These are phyloP conservation scores for Agaricus sinodeliciosus DNA, from an alignment of 768 basidiomycete species.

Conservation along the genomic window DNA sequence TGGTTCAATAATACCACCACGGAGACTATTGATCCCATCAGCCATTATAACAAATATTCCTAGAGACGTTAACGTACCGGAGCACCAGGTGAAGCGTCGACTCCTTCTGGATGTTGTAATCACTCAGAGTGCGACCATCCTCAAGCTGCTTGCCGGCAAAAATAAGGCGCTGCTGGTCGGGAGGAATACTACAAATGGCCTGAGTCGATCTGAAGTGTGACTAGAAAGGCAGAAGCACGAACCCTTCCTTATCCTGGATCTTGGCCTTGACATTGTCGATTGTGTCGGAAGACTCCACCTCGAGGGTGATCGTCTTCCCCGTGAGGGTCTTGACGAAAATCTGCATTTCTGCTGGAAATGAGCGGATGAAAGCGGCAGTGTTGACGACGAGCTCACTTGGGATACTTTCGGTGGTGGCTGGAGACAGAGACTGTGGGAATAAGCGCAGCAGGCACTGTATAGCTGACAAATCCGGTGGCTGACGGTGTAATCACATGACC, in stretches of 20 bases:
- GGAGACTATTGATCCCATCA: slow-evolving; percentile 49
- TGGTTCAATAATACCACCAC: slow-evolving; percentile 98
- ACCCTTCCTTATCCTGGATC: slow-evolving; percentile 57
- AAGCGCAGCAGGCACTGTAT: slow-evolving; percentile 18
- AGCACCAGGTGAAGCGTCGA: slow-evolving; percentile 97
- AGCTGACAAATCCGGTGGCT: slow-evolving; percentile 28
- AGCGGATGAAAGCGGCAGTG: slow-evolving; percentile 11
- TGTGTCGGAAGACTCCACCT: slow-evolving; percentile 95
- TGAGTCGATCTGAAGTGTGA: background rate
- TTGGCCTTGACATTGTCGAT: slow-evolving; percentile 92
- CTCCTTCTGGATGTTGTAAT: slow-evolving; percentile 99
- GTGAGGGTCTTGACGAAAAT: slow-evolving; percentile 78
- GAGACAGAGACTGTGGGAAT: slow-evolving; percentile 18
- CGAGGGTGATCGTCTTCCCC: slow-evolving; percentile 96
- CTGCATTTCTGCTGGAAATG: slow-evolving; percentile 32
- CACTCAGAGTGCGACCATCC: slow-evolving; percentile 92
- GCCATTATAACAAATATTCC: background rate
- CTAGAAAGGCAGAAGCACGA: slow-evolving; percentile 12
- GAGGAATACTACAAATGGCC: slow-evolving; percentile 59
- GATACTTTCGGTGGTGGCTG: slow-evolving; percentile 12
- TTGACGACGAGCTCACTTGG: slow-evolving; percentile 24
- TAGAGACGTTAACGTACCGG: slow-evolving; percentile 48
- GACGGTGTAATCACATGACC: slow-evolving; percentile 23
- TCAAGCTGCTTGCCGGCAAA: slow-evolving; percentile 99
- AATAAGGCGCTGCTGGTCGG: slow-evolving; percentile 92